phyloP scores from a whole-genome alignment of 2,329 filamentous ascomycete genomes.

The Fusarium acutatum region DNA sequence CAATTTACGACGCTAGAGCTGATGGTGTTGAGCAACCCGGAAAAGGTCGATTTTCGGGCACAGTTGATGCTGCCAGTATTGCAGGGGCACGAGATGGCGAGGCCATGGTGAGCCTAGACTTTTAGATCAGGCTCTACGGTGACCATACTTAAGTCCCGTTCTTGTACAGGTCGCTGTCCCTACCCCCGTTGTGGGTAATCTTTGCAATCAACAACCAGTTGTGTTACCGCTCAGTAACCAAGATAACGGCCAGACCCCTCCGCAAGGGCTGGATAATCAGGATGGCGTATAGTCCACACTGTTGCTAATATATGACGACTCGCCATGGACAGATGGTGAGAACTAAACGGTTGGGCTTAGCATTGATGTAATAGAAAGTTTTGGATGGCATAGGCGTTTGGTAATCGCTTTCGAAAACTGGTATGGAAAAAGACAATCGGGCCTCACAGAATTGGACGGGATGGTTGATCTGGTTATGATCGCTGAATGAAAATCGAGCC shows the following conservation, averaged over 20 bases:
- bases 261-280: not conserved
- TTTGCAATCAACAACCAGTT: too few relatives aligned
- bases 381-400: not conserved
- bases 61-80: conserved; percentile 31
- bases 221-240: not conserved
- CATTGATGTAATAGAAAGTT: not conserved
- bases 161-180: not conserved
- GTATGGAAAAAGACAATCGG: conserved; percentile 6
- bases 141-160: not conserved
- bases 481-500: not conserved
- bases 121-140: not conserved
- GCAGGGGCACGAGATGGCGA: not conserved
- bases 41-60: conserved; percentile 52
- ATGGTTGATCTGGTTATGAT: not conserved
- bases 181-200: not conserved
- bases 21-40: conserved; percentile 51
- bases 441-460: conserved; percentile 5
- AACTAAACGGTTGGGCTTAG: not conserved
- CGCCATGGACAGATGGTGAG: not conserved
- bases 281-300: not conserved
- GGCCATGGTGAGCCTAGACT: not conserved
- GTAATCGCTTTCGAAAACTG: not conserved
- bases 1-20: conserved; percentile 44
- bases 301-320: not conserved
- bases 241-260: not conserved